phyloP scores from a whole-genome alignment of 805 yeast genomes.

The Nakazawaea anatomiae region DNA sequence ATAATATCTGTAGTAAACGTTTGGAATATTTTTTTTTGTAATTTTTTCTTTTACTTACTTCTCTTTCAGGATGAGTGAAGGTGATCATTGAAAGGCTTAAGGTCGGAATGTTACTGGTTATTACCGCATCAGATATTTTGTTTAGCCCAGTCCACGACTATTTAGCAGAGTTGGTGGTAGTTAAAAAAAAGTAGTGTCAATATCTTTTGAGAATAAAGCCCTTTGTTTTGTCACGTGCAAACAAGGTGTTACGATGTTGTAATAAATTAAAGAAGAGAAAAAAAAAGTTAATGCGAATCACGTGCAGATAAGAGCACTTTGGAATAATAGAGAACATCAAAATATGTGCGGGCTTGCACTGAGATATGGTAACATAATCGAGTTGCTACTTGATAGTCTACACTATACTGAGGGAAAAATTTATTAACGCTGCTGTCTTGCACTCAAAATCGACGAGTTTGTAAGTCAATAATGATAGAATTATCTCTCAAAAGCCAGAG shows the following conservation, averaged over 20 bases:
- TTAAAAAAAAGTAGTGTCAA: no score
- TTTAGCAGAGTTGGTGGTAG: background rate
- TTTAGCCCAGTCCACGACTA: background rate
- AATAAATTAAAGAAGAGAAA: no score
- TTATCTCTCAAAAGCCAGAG: no score
- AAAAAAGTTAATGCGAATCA: background rate
- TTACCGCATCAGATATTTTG: background rate
- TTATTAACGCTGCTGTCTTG: no score
- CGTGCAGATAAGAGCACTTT: background rate
- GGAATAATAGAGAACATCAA: no score
- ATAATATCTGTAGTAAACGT: background rate
- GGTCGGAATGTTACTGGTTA: background rate
- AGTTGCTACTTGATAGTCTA: no score
- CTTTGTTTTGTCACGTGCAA: conserved; percentile 12
- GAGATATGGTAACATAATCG: no score
- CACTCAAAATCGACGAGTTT: no score
- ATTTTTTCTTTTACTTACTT: background rate
- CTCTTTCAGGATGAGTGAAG: background rate
- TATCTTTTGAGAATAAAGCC: background rate
- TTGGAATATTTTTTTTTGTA: background rate
- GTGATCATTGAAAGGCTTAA: no score
- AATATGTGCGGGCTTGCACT: no score
- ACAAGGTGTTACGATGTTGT: background rate
- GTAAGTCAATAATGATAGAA: no score
- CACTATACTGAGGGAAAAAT: no score